Percentiles rank a stretch among this genome's conserved stretches.
These are phyloP conservation scores for Capronia coronata DNA, from an alignment of 2,329 filamentous ascomycete genomes.

Conservation along the genomic window DNA sequence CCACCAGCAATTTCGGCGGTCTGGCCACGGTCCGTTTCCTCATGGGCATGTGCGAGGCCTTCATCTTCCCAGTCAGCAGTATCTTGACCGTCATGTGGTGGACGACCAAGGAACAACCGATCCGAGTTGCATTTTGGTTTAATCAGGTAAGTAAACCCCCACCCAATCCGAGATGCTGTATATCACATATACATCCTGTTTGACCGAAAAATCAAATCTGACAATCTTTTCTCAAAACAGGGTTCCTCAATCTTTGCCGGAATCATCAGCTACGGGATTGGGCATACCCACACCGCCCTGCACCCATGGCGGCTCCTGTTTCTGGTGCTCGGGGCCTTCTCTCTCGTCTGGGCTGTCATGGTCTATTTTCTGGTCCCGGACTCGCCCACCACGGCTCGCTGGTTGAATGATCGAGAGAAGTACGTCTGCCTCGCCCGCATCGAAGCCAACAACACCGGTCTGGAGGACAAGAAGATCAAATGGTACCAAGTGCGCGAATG, in stretches of 20 bases:
- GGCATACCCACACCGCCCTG: conserved; percentile 30
- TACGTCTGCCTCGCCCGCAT: conserved; percentile 38
- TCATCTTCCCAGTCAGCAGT: conserved; percentile 27
- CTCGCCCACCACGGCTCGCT: conserved; percentile 34
- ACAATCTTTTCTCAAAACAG: no score
- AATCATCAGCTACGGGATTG: conserved; percentile 34
- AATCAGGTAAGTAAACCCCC: not conserved
- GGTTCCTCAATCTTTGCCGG: conserved; percentile 33
- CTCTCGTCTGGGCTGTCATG: conserved; percentile 35
- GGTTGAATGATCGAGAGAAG: conserved; percentile 36
- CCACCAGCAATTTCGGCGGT: conserved; percentile 44
- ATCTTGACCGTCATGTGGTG: conserved; percentile 17
- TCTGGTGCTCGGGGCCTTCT: conserved; percentile 41
- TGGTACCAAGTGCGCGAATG: conserved; percentile 42
- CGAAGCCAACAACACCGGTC: conserved; percentile 44
- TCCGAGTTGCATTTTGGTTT: conserved; percentile 14
- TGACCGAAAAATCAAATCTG: no score
- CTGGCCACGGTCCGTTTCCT: conserved; percentile 44
- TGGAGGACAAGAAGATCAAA: conserved; percentile 48
- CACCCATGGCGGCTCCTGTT: conserved; percentile 35
- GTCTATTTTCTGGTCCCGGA: conserved; percentile 38
- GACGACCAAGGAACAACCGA: conserved; percentile 13
- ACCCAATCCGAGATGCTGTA: no score
- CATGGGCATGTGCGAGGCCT: conserved; percentile 18
- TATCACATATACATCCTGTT: no score